These are phyloP conservation scores for Ophiocordyceps polyrhachis-furcata DNA, from an alignment of 2,329 filamentous ascomycete genomes.

Conservation along the genomic window DNA sequence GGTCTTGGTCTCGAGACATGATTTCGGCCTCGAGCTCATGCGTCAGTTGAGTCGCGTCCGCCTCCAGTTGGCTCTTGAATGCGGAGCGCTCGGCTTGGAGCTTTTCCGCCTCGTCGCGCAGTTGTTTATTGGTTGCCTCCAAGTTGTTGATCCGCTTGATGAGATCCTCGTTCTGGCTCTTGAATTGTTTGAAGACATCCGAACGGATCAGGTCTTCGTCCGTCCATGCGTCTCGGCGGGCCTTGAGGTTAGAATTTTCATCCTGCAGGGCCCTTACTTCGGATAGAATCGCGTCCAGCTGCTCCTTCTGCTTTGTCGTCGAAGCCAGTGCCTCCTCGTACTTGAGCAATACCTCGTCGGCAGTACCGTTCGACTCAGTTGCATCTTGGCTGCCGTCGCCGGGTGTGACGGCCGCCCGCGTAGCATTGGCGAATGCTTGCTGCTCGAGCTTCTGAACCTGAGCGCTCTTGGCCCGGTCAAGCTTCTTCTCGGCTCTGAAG, in stretches of 20 bases:
- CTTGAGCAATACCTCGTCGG: constrained; percentile 52
- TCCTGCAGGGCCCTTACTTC: constrained; percentile 60
- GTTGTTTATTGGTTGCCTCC: constrained; percentile 69
- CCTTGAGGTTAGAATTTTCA: constrained; percentile 58
- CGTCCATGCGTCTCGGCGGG: constrained; percentile 49
- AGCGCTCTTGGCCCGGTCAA: constrained; percentile 73
- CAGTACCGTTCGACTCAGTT: constrained; percentile 34
- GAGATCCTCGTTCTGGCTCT: constrained; percentile 77
- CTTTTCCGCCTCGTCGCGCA: constrained; percentile 72
- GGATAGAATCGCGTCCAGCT: constrained; percentile 58
- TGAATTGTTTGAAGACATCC: constrained; percentile 83
- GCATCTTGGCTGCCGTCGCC: constrained; percentile 28
- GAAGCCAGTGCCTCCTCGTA: constrained; percentile 62
- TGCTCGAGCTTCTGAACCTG: constrained; percentile 87
- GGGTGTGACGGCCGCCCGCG: constrained; percentile 22
- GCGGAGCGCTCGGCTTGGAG: constrained; percentile 68
- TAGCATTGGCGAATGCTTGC: constrained; percentile 57
- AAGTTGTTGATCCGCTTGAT: constrained; percentile 83
- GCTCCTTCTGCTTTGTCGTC: constrained; percentile 70
- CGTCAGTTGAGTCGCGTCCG: constrained; percentile 54
- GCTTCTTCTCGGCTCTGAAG: constrained; percentile 85
- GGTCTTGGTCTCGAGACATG: constrained; percentile 61
- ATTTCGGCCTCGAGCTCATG: constrained; percentile 70
- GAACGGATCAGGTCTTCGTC: constrained; percentile 91
- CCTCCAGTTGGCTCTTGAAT: constrained; percentile 65